Base-by-base conservation (phyloP, 2,329 filamentous ascomycete genomes). In the Sclerotiophoma versabilis region DNA sequence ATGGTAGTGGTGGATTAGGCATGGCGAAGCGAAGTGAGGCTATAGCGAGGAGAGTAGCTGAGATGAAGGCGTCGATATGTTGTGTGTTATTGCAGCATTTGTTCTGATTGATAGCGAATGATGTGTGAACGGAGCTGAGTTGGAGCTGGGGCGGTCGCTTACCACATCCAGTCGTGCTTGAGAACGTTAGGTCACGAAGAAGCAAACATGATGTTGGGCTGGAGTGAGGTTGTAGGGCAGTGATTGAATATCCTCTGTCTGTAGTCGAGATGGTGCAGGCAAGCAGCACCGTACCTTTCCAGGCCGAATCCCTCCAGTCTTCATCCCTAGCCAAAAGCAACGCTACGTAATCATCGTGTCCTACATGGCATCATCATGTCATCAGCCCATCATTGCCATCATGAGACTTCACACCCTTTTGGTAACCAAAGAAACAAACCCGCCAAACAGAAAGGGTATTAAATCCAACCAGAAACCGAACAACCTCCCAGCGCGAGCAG, bases 381-480 rank as follows among this genome's bases (percentile, higher is more conserved):
- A 41, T 54, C 48, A 51, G 41, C 34, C 39, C 39, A 15, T 49
- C 51, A 37, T 54, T 19, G 27, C 45, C 45, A 17, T 54, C 34
- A 20, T 25, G 34, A 19, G 34, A 30, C 34, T 41, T 34, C 27
- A 45, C 30, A 17, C 39, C 43, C 39, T 54, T 49, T 49, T 54
- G 27, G 41, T 38, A 36, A 34, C 47, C 47, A 50, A 42, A 17
- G 36, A 56, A 41, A 56, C 23, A 47, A 49, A 22, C 23, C 32
- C 38, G 39, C 43, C 50, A 54, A 54, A 41, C 38, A 45, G 43
- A 59, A 63, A 63, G 59, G 62, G 65, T 66, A 68, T 68, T 68
- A 65, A 57, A 65, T 66, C 64, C 65, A 54, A 39, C 57, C 53
- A 62, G 55, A 57, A 60, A 52, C 45, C 52, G 47, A 63, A 62